These are phyloP conservation scores for Colletotrichum plurivorum DNA, from an alignment of 2,329 filamentous ascomycete genomes.

Conservation along the genomic window DNA sequence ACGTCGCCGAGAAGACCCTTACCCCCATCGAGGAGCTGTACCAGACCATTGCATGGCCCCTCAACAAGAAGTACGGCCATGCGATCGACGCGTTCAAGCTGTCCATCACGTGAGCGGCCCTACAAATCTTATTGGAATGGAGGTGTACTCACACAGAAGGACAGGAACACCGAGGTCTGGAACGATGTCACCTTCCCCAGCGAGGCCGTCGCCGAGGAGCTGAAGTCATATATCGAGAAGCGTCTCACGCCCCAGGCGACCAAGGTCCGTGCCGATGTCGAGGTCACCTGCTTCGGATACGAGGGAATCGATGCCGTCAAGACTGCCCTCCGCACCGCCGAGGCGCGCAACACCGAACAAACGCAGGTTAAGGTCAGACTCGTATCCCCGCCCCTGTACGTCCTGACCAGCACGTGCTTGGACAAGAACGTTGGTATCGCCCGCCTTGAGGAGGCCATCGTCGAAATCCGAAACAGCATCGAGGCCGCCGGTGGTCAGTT, in stretches of 20 bases:
- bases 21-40: conserved; percentile 96
- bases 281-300: conserved; percentile 95
- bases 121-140: too few relatives aligned
- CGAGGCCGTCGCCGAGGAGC: conserved; percentile 87
- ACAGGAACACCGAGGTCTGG: conserved; percentile 94
- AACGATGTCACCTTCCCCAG: conserved; percentile 91
- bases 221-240: conserved; percentile 97
- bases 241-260: conserved; percentile 97
- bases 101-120: conserved; percentile 85
- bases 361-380: conserved; percentile 98
- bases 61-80: conserved; percentile 98
- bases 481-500: conserved; percentile 83
- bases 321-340: conserved; percentile 88
- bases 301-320: conserved; percentile 99
- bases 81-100: conserved; percentile 99
- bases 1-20: conserved; percentile 97
- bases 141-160: conserved; percentile 5
- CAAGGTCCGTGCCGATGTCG: conserved; percentile 97
- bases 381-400: conserved; percentile 97
- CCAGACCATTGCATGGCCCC: conserved; percentile 94
- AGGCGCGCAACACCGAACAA: conserved; percentile 91
- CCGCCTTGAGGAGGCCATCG: conserved; percentile 89
- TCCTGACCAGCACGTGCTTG: conserved; percentile 93
- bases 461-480: conserved; percentile 87
- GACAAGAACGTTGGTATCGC: conserved; percentile 92